Evolutionary conservation across 345 rosid genomes (phyloP).

Genomic region (Moringa oleifera): DNA sequence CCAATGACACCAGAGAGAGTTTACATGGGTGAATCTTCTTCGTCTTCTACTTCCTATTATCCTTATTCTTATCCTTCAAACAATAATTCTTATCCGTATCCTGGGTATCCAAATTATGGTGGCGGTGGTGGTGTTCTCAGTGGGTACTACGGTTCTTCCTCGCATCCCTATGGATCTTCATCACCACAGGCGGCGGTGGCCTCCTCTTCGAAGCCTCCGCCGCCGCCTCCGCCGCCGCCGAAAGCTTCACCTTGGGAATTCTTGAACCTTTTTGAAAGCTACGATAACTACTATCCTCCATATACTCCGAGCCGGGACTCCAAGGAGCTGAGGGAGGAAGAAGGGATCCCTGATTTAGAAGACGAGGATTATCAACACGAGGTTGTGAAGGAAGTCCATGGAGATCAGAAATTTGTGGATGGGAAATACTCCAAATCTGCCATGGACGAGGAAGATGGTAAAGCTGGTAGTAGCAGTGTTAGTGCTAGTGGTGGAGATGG

Average conservation of each 20-base stretch:
- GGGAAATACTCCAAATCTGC: constrained; percentile 31
- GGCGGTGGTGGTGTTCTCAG: constrained; percentile 20
- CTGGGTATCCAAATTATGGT: constrained; percentile 31
- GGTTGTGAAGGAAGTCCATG: constrained; percentile 66
- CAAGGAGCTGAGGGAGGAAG: constrained; percentile 77
- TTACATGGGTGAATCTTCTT: constrained; percentile 60
- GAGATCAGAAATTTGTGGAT: constrained; percentile 36
- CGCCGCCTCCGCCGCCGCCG: constrained; percentile 84
- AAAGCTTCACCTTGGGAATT: constrained; percentile 71
- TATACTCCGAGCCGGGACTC: constrained; percentile 65
- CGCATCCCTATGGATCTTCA: constrained; percentile 33
- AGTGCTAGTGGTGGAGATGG: constrained; percentile 13
- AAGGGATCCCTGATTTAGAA: constrained; percentile 96
- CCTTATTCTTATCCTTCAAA: constrained; percentile 22
- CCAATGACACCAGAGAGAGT: constrained; percentile 49
- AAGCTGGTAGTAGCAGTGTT: constrained; percentile 20
- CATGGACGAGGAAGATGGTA: constrained; percentile 26
- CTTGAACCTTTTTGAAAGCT: constrained; percentile 51
- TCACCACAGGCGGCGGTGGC: constrained; percentile 19
- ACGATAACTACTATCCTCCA: constrained; percentile 41
- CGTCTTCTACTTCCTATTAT: constrained; percentile 35
- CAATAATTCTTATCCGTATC: constrained; percentile 22
- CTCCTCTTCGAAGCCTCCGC: constrained; percentile 62
- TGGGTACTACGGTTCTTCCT: constrained; percentile 29
- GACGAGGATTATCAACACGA: constrained; percentile 62